Percentiles rank a stretch among this genome's conserved stretches.
phyloP scores from a whole-genome alignment of 2,329 filamentous ascomycete genomes.

The Pyrenochaeta sp. region DNA sequence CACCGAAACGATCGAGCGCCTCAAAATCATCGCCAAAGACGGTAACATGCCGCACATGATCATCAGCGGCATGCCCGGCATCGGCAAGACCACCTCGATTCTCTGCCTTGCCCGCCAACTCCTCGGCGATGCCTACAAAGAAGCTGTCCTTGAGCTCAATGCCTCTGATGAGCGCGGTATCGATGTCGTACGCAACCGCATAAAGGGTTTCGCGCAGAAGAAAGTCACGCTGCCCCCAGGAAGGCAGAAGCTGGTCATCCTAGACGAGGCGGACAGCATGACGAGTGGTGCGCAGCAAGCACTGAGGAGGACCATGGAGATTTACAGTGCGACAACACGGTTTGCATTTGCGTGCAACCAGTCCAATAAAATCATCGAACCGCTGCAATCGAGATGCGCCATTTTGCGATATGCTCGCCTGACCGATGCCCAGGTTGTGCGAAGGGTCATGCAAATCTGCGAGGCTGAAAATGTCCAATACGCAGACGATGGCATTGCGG shows the following conservation, averaged over 20 bases:
- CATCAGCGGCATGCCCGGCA: constrained; percentile 99
- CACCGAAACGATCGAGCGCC: constrained; percentile 93
- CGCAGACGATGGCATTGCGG: constrained; percentile 91
- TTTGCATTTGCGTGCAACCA: constrained; percentile 99
- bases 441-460: constrained; percentile 89
- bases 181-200: constrained; percentile 94
- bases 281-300: constrained; percentile 96
- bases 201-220: constrained; percentile 98
- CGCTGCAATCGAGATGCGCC: constrained; percentile 94
- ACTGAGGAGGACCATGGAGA: constrained; percentile 95
- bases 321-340: constrained; percentile 93
- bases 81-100: constrained; percentile 97
- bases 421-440: constrained; percentile 91
- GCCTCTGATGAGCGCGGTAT: constrained; percentile 97
- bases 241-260: constrained; percentile 93
- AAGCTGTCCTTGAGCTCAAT: constrained; percentile 95
- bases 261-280: constrained; percentile 97
- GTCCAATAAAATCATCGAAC: constrained; percentile 99
- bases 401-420: constrained; percentile 93
- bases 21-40: constrained; percentile 98
- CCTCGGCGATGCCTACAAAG: constrained; percentile 92
- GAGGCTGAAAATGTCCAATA: constrained; percentile 90
- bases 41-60: constrained; percentile 99
- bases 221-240: constrained; percentile 94
- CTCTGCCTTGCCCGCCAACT: constrained; percentile 91